These are phyloP conservation scores for Candida loeiensis DNA, from an alignment of 805 yeast species.

Conservation along the genomic window DNA sequence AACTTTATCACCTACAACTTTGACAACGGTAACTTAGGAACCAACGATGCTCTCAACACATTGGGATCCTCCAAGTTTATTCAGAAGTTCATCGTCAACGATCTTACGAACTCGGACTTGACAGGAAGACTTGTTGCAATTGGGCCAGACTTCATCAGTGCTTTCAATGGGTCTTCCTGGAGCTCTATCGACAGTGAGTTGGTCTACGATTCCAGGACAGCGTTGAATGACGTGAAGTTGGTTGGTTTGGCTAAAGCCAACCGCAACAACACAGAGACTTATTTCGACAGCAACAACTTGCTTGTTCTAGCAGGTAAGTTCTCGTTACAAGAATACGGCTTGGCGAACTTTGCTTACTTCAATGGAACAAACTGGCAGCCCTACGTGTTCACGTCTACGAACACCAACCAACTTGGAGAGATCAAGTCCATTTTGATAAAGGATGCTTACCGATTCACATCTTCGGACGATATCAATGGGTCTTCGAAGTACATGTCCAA, in stretches of 20 bases:
- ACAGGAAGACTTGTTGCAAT: conserved; percentile 37
- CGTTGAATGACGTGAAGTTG: conserved; percentile 44
- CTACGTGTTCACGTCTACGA: conserved; percentile 40
- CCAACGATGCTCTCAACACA: conserved; percentile 18
- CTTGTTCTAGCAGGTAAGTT: conserved; percentile 60
- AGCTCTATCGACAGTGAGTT: conserved; percentile 34
- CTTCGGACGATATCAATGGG: conserved; percentile 30
- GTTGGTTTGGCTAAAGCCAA: conserved; percentile 32
- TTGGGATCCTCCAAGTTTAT: conserved; percentile 24
- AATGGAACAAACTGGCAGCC: conserved; percentile 72
- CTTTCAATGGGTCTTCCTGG: conserved; percentile 51
- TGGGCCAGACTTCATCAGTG: conserved; percentile 34
- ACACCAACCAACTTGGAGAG: conserved; percentile 21
- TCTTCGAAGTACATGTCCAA: conserved; percentile 22
- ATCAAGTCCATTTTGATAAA: conserved; percentile 31
- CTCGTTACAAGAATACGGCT: conserved; percentile 48
- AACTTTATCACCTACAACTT: conserved; percentile 58
- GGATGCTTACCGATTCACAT: conserved; percentile 33
- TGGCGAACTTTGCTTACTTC: conserved; percentile 57
- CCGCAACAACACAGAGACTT: conserved; percentile 29
- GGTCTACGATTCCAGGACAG: conserved; percentile 24
- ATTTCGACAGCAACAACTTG: conserved; percentile 41
- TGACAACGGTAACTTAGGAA: conserved; percentile 26
- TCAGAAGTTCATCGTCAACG: conserved; percentile 45
- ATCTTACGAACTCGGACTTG: conserved; percentile 30